Evolutionary conservation across 2,329 filamentous ascomycete species (phyloP), one percentile per base, ranked within the genome.

Genomic region (Fusarium sp.): DNA sequence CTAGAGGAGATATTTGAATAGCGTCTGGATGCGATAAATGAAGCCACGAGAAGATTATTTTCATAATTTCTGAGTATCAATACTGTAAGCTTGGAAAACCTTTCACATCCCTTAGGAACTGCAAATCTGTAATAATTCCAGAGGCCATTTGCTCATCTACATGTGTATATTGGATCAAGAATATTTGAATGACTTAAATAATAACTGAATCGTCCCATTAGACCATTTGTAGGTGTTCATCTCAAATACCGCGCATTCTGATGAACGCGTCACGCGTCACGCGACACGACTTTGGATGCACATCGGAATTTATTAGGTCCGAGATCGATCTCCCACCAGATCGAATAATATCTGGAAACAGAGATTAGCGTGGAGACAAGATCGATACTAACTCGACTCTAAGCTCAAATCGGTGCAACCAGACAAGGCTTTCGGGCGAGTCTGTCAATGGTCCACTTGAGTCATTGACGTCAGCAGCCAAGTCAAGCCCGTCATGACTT

Each of bases 401-500:
- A 49, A 54, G 59, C 62, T 60, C 32, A 44, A 33, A 67, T 67
- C 41, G 62, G 54, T 17, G 37, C 2, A 67, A 35, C 4, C 15
- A 58, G 26, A 20, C 44, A 59, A 50, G 27, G 33, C 35, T 48
- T 26, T 18, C 4, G 3, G 23, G 8, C 53, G 40, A 48, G 42
- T 42, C 52, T 44, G 42, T 15, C 18, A 59, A 17, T 53, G 52
- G 60, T 44, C 62, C 26, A 56, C 33, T 33, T n/a, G 52, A 70
- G 67, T 70, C 68, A 67, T 67, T 70, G 68, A 70, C 68, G 68
- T 70, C 68, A 67, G 53, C 33, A 49, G 17, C 40, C n/a, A 63
- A 70, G 67, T 70, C 68, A 66, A 67, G 67, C 53, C 61, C 68
- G 68, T 70, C 68, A 70, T 70, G 62, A 67, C 67, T 70, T 62